These are phyloP conservation scores for Rhizomucor pusillus DNA, from an alignment of 371 early-diverging fungal species.

Conservation along the genomic window DNA sequence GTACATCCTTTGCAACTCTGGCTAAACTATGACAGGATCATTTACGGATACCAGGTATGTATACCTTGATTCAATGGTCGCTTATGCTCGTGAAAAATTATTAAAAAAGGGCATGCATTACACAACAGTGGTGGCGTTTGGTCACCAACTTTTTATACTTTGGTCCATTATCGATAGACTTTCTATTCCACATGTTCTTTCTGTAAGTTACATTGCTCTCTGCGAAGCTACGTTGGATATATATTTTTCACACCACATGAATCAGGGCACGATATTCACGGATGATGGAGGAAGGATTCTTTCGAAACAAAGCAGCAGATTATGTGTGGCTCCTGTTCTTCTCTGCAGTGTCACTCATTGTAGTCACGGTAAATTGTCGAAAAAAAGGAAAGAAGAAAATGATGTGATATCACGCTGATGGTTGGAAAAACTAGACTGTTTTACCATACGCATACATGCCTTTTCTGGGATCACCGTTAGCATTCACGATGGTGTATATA, in stretches of 20 bases:
- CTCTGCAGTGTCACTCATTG: conserved; percentile 58
- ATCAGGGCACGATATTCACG: conserved; percentile 82
- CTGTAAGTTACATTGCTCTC: conserved; percentile 73
- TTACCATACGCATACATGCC: conserved; percentile 71
- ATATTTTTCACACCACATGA: no score
- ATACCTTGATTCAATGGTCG: no score
- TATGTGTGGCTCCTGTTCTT: conserved; percentile 85
- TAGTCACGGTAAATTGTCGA: conserved; percentile 41
- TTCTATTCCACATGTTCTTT: conserved; percentile 93
- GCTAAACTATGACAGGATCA: conserved; percentile 70
- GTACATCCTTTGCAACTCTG: conserved; percentile 77
- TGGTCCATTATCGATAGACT: conserved; percentile 87
- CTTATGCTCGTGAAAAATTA: no score
- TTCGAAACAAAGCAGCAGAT: conserved; percentile 85
- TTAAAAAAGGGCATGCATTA: no score
- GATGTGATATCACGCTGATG: no score
- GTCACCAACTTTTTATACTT: conserved; percentile 87
- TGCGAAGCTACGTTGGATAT: no score
- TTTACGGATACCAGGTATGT: conserved; percentile 65
- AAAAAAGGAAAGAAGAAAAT: conserved; percentile 4
- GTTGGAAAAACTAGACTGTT: conserved; percentile 46
- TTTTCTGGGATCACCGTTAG: conserved; percentile 83
- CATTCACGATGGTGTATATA: conserved; percentile 88
- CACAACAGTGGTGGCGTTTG: conserved; percentile 85
- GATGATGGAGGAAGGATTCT: conserved; percentile 94